Conservation (phyloP, 2,329 filamentous ascomycete species). For the Aspergillus amoenus region DNA sequence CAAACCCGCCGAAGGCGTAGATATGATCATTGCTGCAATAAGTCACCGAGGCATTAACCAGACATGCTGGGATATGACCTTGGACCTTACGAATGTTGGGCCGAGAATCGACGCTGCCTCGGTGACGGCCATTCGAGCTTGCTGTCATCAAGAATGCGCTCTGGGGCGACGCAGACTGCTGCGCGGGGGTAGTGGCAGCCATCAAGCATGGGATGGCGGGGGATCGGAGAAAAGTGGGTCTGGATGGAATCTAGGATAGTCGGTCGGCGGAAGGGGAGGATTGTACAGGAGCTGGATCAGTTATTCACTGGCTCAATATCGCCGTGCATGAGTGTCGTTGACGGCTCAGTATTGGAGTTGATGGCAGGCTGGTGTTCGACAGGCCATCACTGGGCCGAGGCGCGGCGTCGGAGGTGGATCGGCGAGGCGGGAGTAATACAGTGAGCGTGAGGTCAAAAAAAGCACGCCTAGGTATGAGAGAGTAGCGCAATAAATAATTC, state of each 20-base stretch:
- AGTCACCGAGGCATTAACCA: constrained; percentile 98
- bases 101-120: constrained; percentile 69
- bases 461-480: not conserved
- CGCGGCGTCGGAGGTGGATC: not conserved
- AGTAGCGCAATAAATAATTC: not conserved
- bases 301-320: not conserved
- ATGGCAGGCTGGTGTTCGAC: constrained; percentile 20
- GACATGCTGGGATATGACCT: constrained; percentile 81
- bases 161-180: constrained; percentile 42
- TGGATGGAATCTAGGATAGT: constrained; percentile 28
- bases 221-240: constrained; percentile 37
- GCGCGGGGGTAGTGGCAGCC: constrained; percentile 41
- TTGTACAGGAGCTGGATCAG: constrained; percentile 1
- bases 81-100: constrained; percentile 78
- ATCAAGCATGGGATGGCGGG: constrained; percentile 26
- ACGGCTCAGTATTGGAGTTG: constrained; percentile 22
- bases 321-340: not conserved
- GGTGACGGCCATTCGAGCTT: constrained; percentile 68
- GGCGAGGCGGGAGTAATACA: not conserved
- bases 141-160: constrained; percentile 91
- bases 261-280: constrained; percentile 13
- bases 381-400: constrained; percentile 28
- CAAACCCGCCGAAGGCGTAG: constrained; percentile 96
- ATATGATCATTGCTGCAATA: constrained; percentile 97
- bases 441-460: not conserved